Percentiles rank a stretch among this genome's conserved stretches.
Conservation (phyloP, 257 asterid species). For the Petunia secreta region DNA sequence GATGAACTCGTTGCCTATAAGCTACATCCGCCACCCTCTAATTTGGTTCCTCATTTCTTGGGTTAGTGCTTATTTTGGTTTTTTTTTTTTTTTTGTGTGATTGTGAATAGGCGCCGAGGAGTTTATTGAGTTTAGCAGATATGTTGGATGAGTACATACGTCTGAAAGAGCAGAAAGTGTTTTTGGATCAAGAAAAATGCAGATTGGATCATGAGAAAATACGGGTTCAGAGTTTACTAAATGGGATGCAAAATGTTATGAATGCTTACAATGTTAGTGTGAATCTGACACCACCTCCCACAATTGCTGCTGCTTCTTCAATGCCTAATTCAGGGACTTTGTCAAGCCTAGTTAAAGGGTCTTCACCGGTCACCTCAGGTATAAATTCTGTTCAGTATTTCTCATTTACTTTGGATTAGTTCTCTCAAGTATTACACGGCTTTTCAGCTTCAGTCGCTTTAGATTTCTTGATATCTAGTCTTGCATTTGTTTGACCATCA, state of each 20-base stretch:
- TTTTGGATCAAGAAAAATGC: conserved; percentile 66
- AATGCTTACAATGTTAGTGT: conserved; percentile 56
- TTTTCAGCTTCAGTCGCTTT: not conserved
- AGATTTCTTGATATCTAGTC: not conserved
- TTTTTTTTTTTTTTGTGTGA: not conserved
- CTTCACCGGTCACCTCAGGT: not conserved
- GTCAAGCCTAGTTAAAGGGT: conserved; percentile 17
- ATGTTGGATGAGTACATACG: conserved; percentile 85
- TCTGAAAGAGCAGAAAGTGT: conserved; percentile 80
- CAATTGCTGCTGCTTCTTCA: conserved; percentile 28
- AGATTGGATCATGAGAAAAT: conserved; percentile 75
- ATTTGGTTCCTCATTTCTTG: not conserved
- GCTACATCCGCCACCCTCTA: not conserved
- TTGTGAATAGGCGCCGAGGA: conserved; percentile 70
- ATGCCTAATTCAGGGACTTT: conserved; percentile 21
- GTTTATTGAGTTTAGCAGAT: conserved; percentile 74
- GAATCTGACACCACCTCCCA: conserved; percentile 42
- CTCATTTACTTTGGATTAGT: not conserved
- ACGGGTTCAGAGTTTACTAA: conserved; percentile 68
- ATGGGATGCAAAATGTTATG: conserved; percentile 83
- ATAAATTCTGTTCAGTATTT: not conserved
- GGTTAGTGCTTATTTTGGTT: not conserved
- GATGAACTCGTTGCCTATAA: no score
- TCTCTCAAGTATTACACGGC: not conserved
- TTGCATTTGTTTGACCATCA: conserved; percentile 2